These are phyloP conservation scores for Nannizziopsis barbatae DNA, from an alignment of 2,329 filamentous ascomycete species.

Conservation along the genomic window DNA sequence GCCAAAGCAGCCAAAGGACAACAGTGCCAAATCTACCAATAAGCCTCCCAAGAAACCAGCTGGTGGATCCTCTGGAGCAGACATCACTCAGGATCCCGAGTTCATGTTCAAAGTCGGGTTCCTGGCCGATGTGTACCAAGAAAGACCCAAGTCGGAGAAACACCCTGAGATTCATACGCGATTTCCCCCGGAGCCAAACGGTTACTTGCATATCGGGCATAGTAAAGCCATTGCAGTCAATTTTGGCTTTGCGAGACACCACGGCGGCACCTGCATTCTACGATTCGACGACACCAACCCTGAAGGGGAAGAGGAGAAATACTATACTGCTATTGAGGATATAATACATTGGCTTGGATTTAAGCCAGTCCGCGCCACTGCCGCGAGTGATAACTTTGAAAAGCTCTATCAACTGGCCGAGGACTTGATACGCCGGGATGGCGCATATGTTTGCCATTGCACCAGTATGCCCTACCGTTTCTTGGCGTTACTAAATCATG, in stretches of 20 bases:
- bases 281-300: conserved; percentile 95
- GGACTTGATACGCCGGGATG: conserved; percentile 60
- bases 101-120: conserved; percentile 74
- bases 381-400: conserved; percentile 85
- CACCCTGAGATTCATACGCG: conserved; percentile 47
- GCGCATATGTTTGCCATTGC: conserved; percentile 78
- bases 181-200: conserved; percentile 83
- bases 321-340: conserved; percentile 79
- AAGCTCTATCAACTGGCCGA: conserved; percentile 80
- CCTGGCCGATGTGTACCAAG: conserved; percentile 58
- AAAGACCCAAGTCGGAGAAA: conserved; percentile 39
- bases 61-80: neutral
- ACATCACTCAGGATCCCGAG: conserved; percentile 37
- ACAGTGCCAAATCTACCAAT: conserved; percentile 4
- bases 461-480: conserved; percentile 35
- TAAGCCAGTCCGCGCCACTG: conserved; percentile 64
- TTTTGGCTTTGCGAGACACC: conserved; percentile 81
- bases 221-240: conserved; percentile 93
- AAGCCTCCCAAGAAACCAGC: conserved; percentile 7
- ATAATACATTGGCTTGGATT: conserved; percentile 76
- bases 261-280: conserved; percentile 65
- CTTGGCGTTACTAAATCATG: neutral
- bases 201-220: conserved; percentile 86
- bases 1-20: conserved; percentile 10
- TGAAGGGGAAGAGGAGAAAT: conserved; percentile 80